Evolutionary conservation across 1,284 basidiomycete species (phyloP).

Genomic region (Apiotrichum montevideense): DNA sequence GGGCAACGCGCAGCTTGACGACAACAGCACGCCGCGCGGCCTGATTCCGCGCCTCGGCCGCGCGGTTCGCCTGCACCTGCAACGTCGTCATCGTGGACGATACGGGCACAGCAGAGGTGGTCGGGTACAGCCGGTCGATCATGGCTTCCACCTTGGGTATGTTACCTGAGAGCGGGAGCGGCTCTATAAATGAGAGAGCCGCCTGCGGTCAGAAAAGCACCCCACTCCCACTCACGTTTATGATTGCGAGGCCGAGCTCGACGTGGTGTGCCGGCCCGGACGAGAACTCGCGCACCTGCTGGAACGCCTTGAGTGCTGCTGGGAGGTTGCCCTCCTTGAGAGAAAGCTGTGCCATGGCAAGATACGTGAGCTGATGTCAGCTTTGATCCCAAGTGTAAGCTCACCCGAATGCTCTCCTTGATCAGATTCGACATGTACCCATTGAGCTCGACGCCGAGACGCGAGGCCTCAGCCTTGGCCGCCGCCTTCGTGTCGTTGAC

Average conservation of each 20-base stretch:
- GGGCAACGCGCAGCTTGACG: slow-evolving; percentile 29
- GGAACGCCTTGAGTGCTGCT: slow-evolving; percentile 28
- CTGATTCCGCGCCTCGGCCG: slow-evolving; percentile 19
- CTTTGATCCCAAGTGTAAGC: slow-evolving; percentile 2
- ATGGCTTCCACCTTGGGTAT: slow-evolving; percentile 36
- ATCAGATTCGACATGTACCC: slow-evolving; percentile 44
- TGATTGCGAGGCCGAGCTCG: slow-evolving; percentile 32
- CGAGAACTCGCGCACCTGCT: slow-evolving; percentile 31
- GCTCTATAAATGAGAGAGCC: slow-evolving; percentile 30
- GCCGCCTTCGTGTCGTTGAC: slow-evolving; percentile 19
- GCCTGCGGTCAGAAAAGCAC: slow-evolving; percentile 15
- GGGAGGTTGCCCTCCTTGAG: slow-evolving; percentile 27
- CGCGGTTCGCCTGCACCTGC: slow-evolving; percentile 30
- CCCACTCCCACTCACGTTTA: slow-evolving; percentile 11
- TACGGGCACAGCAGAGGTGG: slow-evolving; percentile 2
- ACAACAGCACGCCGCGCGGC: slow-evolving; percentile 22
- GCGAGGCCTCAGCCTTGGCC: slow-evolving; percentile 26
- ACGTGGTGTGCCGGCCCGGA: slow-evolving; percentile 34
- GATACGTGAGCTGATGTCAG: slow-evolving; percentile 36
- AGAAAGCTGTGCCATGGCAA: slow-evolving; percentile 35
- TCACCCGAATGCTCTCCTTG: slow-evolving; percentile 43
- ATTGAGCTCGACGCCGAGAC: slow-evolving; percentile 36
- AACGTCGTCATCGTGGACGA: slow-evolving; percentile 28
- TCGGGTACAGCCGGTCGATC: slow-evolving; percentile 34
- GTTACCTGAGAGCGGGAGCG: slow-evolving; percentile 28